Base-by-base conservation (phyloP, 1,284 basidiomycete genomes). In the Flammula alnicola region DNA sequence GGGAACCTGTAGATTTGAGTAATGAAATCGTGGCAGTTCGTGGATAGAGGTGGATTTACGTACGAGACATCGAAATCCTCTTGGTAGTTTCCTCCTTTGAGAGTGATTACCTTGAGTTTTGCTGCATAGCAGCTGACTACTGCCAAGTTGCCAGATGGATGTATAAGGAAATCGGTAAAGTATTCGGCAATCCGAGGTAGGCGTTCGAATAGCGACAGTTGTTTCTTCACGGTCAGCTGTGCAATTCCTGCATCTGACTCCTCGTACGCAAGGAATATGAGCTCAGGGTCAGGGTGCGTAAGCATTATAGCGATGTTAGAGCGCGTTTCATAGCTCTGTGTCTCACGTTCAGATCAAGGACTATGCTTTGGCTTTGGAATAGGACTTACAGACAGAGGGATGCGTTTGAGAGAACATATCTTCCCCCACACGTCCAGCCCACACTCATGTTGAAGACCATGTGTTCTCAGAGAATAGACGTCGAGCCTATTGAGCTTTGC, bases 281-380 rank as follows among this genome's bases (percentile, higher is more conserved):
- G 71, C 55, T 82, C 80, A 4, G 87, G 85, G 29, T 88, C 80
- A 2, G 89, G 88, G 58, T 89, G 86, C 53, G 86, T 86, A 0
- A 85, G 78, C 60, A 89, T 72, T 16, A 88, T 73, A 14, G 88
- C 64, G 11, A 91, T 58, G 57, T 79, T 81, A 9, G 79, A 79
- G 37, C 70, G 68, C 10, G 65, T 42, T 35, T 60, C 63, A 14
- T 71, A 70, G 36, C 75, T 68, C 79, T 84, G 39, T 37, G 43
- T 43, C 36, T 49, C 12, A 37, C 12, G 16, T 27, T 61, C 31
- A 55, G 51, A 49, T 33, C 26, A 10, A 14, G 16, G 5, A 29
- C 20, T 36, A 17, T 7, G 17, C 2, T 14, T 19, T 17, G 17
- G 43, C 27, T 20, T 16, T 35, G 33, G 9, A 23, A 26, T 16